Evolutionary conservation across 345 rosid species (phyloP).

Genomic region (Trapa bicornis): DNA sequence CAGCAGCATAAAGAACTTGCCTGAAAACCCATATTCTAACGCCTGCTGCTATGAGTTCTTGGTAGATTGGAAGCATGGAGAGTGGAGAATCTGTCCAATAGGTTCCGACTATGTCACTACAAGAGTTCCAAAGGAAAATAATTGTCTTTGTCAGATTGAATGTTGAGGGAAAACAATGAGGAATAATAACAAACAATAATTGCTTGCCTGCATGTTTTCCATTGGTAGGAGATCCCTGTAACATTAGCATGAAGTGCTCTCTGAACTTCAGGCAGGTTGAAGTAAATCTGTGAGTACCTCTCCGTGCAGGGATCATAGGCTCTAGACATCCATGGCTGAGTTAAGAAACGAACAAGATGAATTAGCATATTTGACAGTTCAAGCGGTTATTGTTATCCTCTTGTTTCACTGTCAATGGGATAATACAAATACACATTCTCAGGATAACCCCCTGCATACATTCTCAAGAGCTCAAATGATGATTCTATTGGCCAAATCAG

Average conservation of each 20-base stretch:
- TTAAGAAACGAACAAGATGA: slow-evolving; percentile 10
- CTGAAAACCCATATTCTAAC: slow-evolving; percentile 83
- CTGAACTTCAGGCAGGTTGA: slow-evolving; percentile 84
- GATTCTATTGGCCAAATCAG: too few relatives aligned
- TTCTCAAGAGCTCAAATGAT: too few relatives aligned
- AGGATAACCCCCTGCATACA: not conserved
- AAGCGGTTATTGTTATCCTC: not conserved
- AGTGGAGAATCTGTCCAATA: slow-evolving; percentile 81
- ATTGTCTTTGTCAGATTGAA: not conserved
- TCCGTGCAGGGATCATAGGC: slow-evolving; percentile 96
- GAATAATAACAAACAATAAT: not conserved
- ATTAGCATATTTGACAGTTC: not conserved
- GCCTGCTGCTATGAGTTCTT: slow-evolving; percentile 74
- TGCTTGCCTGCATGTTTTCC: slow-evolving; percentile 77
- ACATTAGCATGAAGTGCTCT: slow-evolving; percentile 86
- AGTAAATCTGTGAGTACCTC: slow-evolving; percentile 61
- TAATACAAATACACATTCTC: not conserved
- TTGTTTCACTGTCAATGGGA: not conserved
- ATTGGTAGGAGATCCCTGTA: slow-evolving; percentile 55
- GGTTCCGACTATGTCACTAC: slow-evolving; percentile 52
- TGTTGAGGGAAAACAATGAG: not conserved
- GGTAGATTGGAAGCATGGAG: slow-evolving; percentile 89
- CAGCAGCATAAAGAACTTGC: slow-evolving; percentile 18
- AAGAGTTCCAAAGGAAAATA: not conserved
- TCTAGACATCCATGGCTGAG: slow-evolving; percentile 94